Conservation (phyloP, 1,284 basidiomycete species). For the Mycena citricolor region DNA sequence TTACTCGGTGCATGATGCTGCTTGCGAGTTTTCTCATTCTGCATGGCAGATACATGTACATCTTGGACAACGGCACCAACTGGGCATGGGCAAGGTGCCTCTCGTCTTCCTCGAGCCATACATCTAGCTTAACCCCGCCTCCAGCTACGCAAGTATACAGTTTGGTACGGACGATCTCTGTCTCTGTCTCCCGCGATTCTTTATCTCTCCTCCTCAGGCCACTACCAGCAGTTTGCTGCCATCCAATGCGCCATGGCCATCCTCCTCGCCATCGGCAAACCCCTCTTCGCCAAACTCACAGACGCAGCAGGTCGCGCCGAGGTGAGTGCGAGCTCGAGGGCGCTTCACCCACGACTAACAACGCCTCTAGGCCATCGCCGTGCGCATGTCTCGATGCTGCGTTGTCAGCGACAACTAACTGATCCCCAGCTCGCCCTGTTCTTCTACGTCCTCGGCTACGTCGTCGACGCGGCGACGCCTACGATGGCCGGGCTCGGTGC, state of each 20-base stretch:
- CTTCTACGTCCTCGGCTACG: constrained; percentile 29
- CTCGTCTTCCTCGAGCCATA: not conserved
- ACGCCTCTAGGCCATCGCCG: constrained; percentile 18
- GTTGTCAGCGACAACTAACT: constrained; percentile 16
- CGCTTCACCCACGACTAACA: not conserved
- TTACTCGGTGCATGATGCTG: too few relatives aligned
- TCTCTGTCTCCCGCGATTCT: too few relatives aligned
- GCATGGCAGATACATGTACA: constrained; percentile 22
- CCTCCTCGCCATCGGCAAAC: constrained; percentile 27
- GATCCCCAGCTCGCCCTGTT: constrained; percentile 22
- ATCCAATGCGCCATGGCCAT: constrained; percentile 26
- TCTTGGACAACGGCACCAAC: constrained; percentile 22
- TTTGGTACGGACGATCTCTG: constrained; percentile 10
- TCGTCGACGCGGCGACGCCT: constrained; percentile 24
- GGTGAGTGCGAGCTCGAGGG: too few relatives aligned
- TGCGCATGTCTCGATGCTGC: not conserved
- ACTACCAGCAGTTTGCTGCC: constrained; percentile 23
- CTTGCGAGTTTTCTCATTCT: not conserved
- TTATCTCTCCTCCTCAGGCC: constrained; percentile 2
- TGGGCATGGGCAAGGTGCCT: constrained; percentile 23
- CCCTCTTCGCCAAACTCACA: constrained; percentile 29
- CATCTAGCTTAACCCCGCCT: not conserved
- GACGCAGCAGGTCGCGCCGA: constrained; percentile 25
- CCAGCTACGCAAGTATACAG: constrained; percentile 21
- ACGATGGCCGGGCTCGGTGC: constrained; percentile 24